Base-by-base conservation (phyloP, 2,329 filamentous ascomycete species). In the Immersiporthe knoxdaviesiana region DNA sequence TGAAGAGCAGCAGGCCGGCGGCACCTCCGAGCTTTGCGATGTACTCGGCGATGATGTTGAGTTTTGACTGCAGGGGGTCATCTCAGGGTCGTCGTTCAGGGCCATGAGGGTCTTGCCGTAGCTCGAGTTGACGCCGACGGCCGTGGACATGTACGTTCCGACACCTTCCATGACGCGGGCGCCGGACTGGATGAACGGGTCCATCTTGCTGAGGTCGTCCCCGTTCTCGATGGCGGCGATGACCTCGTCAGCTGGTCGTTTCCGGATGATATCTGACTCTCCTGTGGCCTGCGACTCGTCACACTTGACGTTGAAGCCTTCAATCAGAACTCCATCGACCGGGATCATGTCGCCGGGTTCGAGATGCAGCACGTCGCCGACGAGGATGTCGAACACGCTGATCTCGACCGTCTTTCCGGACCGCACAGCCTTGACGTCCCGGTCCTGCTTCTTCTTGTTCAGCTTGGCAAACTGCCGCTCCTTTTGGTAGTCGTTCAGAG, bases 151-250 rank as follows among this genome's bases (percentile, higher is more conserved):
- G 74, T 89, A 94, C 1, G 89, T 92, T 16, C 91, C 91, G 11
- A 93, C 87, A 59, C 91, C 91, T 76, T 93, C 91, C 80, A 93
- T 90, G 69, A 93, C 90, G 72, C 91, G 91, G 65, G 89, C 86
- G 41, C 91, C 94, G 39, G 94, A 97, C 73, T 97, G 92, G 74
- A 97, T 92, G 74, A 94, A 93, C 0, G 91, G 91, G 72, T 94
- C 92, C 79, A 93, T 85, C 79, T 93, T 93, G 81, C 88, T 90
- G 32, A 90, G 82, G 60, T 83, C 84, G 56, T 90, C 86, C 73
- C 88, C 83, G 72, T 87, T 88, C 73, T 92, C 87, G 74, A 94
- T 91, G 35, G 90, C 90, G 27, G 84, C 83, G 75, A 84, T 91
- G 27, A 92, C 92, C 32, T 92, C 90, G 63, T 92, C 89, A 54